Evolutionary conservation across 2,329 filamentous ascomycete genomes (phyloP), one percentile per base, ranked within the genome.

Genomic region (Celoporthe dispersa): DNA sequence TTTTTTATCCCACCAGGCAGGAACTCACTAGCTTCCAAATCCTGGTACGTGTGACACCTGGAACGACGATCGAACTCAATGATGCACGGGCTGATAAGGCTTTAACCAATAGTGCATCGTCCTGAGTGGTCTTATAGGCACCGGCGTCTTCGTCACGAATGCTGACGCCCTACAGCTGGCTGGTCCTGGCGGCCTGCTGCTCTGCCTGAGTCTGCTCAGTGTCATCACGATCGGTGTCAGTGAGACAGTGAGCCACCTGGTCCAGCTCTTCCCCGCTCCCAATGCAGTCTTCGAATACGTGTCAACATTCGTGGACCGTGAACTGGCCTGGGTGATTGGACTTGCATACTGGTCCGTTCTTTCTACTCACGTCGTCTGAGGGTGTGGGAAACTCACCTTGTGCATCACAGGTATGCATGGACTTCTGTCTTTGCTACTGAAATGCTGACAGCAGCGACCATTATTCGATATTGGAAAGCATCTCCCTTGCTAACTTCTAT

Each of bases 221-320:
- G 25, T 73, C 44, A 70, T 74, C 25, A 53, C 70, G 0, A 63
- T 71, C n/a, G 69, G 66, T 55, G 64, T 74, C 3, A 72, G 73
- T 4, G 73, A 74, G 3, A 72, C 68, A 7, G 67, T 74, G n/a
- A 72, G 68, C 53, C 72, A 74, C 35, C 66, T 74, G 9, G 73
- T 74, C 28, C 73, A 74, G 44, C 48, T 69, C 3, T 74, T 74
- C 33, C 73, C 73, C 5, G 69, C 70, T 1, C 73, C 71, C 31
- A 74, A 74, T 60, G 73, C 72, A 4, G 70, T 74, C 2, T 74
- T 72, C 55, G 71, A 73, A 31, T 74, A 74, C n/a, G 65, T 73
- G 11, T 64, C 73, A n/a, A 64, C 69, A 6, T 74, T 74, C n/a
- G 73, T 74, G 12, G 73, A 74, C 39, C 66, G 72, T 37, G 73